Evolutionary conservation across 176 grass and related monocot species (phyloP).

Genomic region (Oryza meridionalis): DNA sequence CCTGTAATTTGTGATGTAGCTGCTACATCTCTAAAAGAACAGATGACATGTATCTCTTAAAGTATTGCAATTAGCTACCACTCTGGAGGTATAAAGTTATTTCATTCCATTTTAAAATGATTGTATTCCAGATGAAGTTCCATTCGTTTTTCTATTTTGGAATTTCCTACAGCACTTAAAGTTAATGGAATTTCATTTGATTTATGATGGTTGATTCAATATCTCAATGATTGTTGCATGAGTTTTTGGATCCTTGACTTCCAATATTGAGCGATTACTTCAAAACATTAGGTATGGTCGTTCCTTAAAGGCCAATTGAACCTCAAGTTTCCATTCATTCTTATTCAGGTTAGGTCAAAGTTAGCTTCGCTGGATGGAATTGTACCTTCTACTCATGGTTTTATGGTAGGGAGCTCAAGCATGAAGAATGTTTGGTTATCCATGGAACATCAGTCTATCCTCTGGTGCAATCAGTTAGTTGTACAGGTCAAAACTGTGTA

Average conservation of each 20-base stretch:
- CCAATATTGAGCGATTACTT: not conserved
- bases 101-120: not conserved
- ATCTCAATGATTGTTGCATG: not conserved
- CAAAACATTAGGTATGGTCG: not conserved
- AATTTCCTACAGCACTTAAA: slow-evolving; percentile 1
- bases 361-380: slow-evolving; percentile 81
- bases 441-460: slow-evolving; percentile 94
- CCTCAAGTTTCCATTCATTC: slow-evolving; percentile 28
- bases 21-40: not conserved
- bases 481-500: slow-evolving; percentile 62
- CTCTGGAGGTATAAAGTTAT: not conserved
- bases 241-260: not conserved
- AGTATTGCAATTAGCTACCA: not conserved
- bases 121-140: not conserved
- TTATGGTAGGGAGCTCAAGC: slow-evolving; percentile 85
- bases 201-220: slow-evolving; percentile 15
- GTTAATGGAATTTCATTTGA: not conserved
- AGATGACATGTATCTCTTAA: not conserved
- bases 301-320: slow-evolving; percentile 8
- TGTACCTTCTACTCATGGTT: slow-evolving; percentile 87
- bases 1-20: slow-evolving; percentile 4
- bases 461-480: slow-evolving; percentile 99
- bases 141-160: slow-evolving; percentile 14
- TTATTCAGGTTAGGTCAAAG: slow-evolving; percentile 76
- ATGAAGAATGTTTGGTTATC: slow-evolving; percentile 99